Evolutionary conservation across 2,329 filamentous ascomycete genomes (phyloP), one percentile per base, ranked within the genome.

Genomic region (Diaporthe sp.): DNA sequence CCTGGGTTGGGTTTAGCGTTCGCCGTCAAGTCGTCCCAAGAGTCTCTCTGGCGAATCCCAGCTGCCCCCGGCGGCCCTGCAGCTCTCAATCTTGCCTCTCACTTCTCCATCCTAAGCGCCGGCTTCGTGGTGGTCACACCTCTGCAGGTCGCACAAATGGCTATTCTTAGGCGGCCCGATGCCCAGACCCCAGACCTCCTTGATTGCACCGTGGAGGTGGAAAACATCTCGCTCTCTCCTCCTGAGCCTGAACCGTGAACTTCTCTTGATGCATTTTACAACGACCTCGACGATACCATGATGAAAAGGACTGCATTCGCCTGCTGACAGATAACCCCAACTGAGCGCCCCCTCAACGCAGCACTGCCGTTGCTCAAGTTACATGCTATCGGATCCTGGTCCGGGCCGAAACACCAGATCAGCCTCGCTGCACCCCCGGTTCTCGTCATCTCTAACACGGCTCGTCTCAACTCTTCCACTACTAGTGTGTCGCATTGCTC

Each of bases 361-460:
- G 42, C 67, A 34, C 51, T 37, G n/a, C 42, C 44, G 68, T 70
- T 72, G 34, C 72, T 65, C 73, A 39, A 72, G n/a, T 37, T 75
- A 17, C 49, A 73, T 20, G 47, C 61, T 72, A 51, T 39, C 22
- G 31, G 34, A 82, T 83, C 83, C 81, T 84, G 83, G 81, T 80
- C 44, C 76, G 79, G 49, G 79, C 77, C 83, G 84, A 85, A 85
- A 85, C 84, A 80, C 78, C 82, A 82, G 77, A 78, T 81, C 80
- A 80, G 80, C 81, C 80, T 80, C 78, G 78, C 60, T 78, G 75
- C 76, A 73, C 72, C 80, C 82, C 84, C 82, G 81, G 80, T 82
- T 83, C 85, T 82, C 85, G 84, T 84, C 85, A 81, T 82, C 84
- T 86, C 85, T 86, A 83, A 87, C 86, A 83, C 74, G 75, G 75